Conservation (phyloP, 2,329 filamentous ascomycete genomes). For the Paraconiothyrium brasiliense region DNA sequence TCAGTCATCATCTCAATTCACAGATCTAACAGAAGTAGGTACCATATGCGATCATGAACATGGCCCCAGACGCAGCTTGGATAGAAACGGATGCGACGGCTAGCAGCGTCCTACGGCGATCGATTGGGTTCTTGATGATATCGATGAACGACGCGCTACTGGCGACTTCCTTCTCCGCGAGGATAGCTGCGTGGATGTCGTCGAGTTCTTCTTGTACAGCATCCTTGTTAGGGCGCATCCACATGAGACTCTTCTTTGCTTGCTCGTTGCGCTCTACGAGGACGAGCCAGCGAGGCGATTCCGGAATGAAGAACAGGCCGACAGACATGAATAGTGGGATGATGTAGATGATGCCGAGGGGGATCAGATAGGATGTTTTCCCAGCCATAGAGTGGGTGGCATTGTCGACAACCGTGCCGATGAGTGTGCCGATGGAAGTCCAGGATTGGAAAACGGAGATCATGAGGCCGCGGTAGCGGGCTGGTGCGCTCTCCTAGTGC, state of each 20-base stretch:
- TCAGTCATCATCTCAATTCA: too few species aligned
- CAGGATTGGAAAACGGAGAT: conserved; percentile 60
- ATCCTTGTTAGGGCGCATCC: conserved; percentile 38
- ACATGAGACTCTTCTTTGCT: conserved; percentile 34
- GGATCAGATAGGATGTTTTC: conserved; percentile 54
- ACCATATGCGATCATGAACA: conserved; percentile 52
- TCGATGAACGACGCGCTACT: conserved; percentile 61
- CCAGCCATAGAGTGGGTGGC: conserved; percentile 45
- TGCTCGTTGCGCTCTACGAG: conserved; percentile 30
- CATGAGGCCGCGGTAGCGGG: conserved; percentile 61
- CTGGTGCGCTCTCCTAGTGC: conserved; percentile 56
- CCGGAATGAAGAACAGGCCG: conserved; percentile 48
- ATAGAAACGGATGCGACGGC: conserved; percentile 60
- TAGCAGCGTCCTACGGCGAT: conserved; percentile 61
- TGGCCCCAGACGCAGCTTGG: conserved; percentile 64
- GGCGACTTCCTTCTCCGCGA: conserved; percentile 55
- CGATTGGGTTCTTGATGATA: conserved; percentile 62
- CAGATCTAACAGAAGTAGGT: conserved; percentile 43
- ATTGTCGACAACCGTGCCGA: conserved; percentile 63
- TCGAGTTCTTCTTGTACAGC: conserved; percentile 33
- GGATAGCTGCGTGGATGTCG: conserved; percentile 41
- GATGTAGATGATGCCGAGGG: conserved; percentile 64
- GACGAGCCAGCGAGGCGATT: conserved; percentile 57
- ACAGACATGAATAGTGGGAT: conserved; percentile 59
- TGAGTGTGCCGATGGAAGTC: conserved; percentile 54